Evolutionary conservation across 345 rosid species (phyloP).

Genomic region (Stellera chamaejasme): DNA sequence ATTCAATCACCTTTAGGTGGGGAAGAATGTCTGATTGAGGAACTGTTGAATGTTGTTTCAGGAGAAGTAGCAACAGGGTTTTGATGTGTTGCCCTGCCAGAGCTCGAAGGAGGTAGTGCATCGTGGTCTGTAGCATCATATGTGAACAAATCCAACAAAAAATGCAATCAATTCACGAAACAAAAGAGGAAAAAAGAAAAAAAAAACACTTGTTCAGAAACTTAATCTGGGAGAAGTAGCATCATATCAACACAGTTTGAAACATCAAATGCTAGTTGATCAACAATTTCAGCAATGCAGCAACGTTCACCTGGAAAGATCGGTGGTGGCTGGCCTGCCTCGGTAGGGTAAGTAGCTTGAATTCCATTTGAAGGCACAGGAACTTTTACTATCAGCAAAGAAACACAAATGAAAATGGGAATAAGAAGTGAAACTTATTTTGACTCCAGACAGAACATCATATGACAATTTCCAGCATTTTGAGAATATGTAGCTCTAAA

Average conservation of each 20-base stretch:
- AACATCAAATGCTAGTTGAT: neutral
- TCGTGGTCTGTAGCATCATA: conserved; percentile 22
- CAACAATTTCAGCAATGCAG: neutral
- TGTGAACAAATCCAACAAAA: conserved; percentile 10
- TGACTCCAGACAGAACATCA: neutral
- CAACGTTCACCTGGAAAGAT: conserved; percentile 18
- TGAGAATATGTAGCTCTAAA: no score
- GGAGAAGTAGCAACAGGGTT: conserved; percentile 15
- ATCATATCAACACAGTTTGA: conserved; percentile 1
- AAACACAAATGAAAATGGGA: neutral
- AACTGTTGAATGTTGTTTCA: conserved; percentile 14
- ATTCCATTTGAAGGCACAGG: conserved; percentile 4
- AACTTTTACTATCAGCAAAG: conserved; percentile 1
- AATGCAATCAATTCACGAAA: conserved; percentile 1
- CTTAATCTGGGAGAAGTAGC: neutral
- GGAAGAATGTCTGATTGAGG: conserved; percentile 13
- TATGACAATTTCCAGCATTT: no score
- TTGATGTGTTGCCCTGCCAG: conserved; percentile 22
- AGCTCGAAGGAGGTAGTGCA: conserved; percentile 16
- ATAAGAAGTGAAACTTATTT: conserved; percentile 3
- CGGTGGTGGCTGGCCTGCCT: conserved; percentile 13
- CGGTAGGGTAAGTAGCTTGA: conserved; percentile 1
- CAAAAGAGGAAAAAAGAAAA: neutral
- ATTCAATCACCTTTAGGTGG: conserved; percentile 25
- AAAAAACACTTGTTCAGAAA: neutral